Conservation (phyloP, 208 protist species). For the Acanthamoeba sp. region DNA sequence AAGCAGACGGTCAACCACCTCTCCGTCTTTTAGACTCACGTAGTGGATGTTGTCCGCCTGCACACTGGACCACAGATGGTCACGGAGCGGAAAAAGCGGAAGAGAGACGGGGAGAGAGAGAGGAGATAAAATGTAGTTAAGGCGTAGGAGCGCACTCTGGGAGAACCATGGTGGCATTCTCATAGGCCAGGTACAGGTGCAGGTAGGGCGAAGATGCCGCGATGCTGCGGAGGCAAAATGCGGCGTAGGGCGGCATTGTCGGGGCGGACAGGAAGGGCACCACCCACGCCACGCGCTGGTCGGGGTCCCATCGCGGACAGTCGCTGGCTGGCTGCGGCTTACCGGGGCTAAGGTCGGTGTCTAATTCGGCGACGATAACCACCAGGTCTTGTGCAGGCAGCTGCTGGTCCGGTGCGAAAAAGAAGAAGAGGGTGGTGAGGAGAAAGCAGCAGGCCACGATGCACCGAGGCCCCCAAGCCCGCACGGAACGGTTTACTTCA, state of each 20-base stretch:
- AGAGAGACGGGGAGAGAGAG: neutral
- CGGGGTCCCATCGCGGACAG: neutral
- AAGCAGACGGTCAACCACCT: neutral
- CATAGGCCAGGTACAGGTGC: neutral
- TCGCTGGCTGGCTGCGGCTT: too few species aligned
- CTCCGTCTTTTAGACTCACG: neutral
- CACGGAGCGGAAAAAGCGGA: neutral
- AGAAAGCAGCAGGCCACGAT: too few species aligned
- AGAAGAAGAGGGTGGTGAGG: too few species aligned
- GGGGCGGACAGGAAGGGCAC: neutral
- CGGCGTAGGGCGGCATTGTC: slow-evolving; percentile 1
- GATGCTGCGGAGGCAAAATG: neutral
- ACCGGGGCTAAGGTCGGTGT: too few species aligned
- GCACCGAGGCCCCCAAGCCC: too few species aligned
- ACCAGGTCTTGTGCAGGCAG: too few species aligned
- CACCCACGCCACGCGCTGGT: slow-evolving; percentile 19
- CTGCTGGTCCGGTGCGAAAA: too few species aligned
- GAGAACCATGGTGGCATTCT: slow-evolving; percentile 24
- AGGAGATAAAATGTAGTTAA: neutral
- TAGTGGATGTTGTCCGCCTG: slow-evolving; percentile 41
- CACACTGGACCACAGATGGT: neutral
- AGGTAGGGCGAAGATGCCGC: neutral
- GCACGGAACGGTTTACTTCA: too few species aligned
- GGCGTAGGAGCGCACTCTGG: neutral
- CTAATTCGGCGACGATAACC: too few species aligned